Evolutionary conservation across 2,329 filamentous ascomycete species (phyloP).

Genomic region (Colletotrichum cereale): DNA sequence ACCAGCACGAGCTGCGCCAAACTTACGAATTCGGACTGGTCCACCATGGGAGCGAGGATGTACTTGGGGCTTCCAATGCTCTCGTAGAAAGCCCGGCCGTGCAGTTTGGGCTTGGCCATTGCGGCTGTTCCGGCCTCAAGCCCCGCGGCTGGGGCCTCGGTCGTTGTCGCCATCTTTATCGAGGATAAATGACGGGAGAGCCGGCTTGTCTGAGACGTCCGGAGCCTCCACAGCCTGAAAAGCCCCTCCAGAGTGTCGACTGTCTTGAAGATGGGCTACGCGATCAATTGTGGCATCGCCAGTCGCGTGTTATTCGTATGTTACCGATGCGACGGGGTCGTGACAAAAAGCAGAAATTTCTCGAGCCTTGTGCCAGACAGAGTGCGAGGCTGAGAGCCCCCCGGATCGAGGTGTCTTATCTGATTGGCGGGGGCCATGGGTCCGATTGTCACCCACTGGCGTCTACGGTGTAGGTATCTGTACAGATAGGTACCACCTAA

Average conservation of each 20-base stretch:
- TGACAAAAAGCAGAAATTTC: slow-evolving; percentile 16
- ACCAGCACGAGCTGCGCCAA: slow-evolving; percentile 6
- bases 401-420: not conserved
- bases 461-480: no score
- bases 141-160: slow-evolving; percentile 44
- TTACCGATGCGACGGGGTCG: not conserved
- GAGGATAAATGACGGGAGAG: slow-evolving; percentile 37
- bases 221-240: slow-evolving; percentile 29
- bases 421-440: slow-evolving; percentile 34
- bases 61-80: slow-evolving; percentile 93
- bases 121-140: slow-evolving; percentile 24
- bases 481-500: no score
- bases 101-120: slow-evolving; percentile 67
- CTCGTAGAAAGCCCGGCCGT: slow-evolving; percentile 92
- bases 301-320: not conserved
- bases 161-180: slow-evolving; percentile 48
- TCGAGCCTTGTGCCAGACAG: slow-evolving; percentile 21
- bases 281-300: not conserved
- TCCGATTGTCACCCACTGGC: slow-evolving; percentile 1
- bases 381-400: slow-evolving; percentile 32
- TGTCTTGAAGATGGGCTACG: not conserved
- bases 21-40: slow-evolving; percentile 95
- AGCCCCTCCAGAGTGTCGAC: slow-evolving; percentile 37
- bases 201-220: slow-evolving; percentile 27
- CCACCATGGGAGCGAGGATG: slow-evolving; percentile 96